phyloP scores from a whole-genome alignment of 2,329 filamentous ascomycete species.

The Septoria petroselini region DNA sequence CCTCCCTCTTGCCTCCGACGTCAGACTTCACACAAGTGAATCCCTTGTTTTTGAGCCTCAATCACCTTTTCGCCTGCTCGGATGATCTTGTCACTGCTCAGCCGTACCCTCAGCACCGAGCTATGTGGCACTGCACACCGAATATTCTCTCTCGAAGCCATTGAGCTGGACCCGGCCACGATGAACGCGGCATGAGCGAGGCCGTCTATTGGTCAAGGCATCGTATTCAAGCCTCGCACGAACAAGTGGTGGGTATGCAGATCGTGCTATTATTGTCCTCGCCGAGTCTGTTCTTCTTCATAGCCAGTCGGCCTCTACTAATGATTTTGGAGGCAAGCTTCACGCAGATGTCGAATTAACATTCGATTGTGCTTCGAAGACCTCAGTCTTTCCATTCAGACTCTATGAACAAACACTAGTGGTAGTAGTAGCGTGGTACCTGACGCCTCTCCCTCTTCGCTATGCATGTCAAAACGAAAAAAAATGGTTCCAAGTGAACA shows the following conservation, averaged over 20 bases:
- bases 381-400: neutral
- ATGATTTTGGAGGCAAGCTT: no score
- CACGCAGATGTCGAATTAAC: no score
- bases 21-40: no score
- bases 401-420: conserved; percentile 10
- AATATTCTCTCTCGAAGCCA: neutral
- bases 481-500: neutral
- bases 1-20: no score
- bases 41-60: no score
- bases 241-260: neutral
- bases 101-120: no score
- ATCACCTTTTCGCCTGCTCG: no score
- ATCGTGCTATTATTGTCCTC: conserved; percentile 5
- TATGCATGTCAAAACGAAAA: conserved; percentile 2
- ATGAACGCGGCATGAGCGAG: neutral
- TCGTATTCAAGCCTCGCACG: conserved; percentile 2
- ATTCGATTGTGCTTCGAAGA: no score
- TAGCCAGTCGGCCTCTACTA: no score
- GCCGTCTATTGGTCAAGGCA: neutral
- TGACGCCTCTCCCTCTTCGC: conserved; percentile 3
- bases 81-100: no score
- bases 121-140: neutral
- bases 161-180: neutral
- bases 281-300: no score
- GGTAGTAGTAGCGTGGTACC: conserved; percentile 3